These are phyloP conservation scores for Ustilago shanxiensis DNA, from an alignment of 1,284 basidiomycete species.

Conservation along the genomic window DNA sequence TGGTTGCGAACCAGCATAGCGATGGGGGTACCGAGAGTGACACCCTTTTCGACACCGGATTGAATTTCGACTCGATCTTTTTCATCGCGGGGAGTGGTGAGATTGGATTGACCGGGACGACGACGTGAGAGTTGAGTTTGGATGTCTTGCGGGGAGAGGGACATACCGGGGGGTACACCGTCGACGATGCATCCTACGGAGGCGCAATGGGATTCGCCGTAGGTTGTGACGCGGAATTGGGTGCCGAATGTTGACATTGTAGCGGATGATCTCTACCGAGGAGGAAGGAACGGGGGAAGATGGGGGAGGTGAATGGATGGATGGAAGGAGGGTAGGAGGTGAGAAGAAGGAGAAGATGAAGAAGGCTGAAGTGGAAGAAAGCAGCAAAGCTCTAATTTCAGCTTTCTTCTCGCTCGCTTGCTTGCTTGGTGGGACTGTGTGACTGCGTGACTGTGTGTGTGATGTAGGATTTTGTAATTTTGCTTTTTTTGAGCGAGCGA, in stretches of 20 bases:
- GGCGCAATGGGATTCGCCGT: slow-evolving; percentile 96
- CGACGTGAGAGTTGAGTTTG: slow-evolving; percentile 92
- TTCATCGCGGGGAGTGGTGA: slow-evolving; percentile 94
- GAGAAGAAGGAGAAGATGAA: too few species aligned
- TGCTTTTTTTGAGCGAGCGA: neutral
- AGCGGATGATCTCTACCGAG: neutral
- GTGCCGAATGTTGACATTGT: slow-evolving; percentile 92
- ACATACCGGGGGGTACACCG: slow-evolving; percentile 92
- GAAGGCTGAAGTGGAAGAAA: neutral
- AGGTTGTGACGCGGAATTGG: slow-evolving; percentile 93
- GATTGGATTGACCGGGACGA: slow-evolving; percentile 93
- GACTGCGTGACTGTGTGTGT: neutral
- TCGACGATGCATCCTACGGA: slow-evolving; percentile 98
- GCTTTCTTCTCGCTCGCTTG: neutral
- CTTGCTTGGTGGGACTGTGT: too few species aligned
- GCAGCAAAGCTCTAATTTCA: neutral
- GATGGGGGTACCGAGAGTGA: slow-evolving; percentile 97
- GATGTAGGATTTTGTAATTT: slow-evolving; percentile 13
- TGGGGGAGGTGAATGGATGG: neutral
- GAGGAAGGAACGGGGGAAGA: neutral
- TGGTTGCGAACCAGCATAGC: slow-evolving; percentile 96
- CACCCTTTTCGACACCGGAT: slow-evolving; percentile 91
- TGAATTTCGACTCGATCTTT: slow-evolving; percentile 95
- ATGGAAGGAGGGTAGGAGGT: neutral
- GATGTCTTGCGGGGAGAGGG: slow-evolving; percentile 84